Evolutionary conservation across 768 basidiomycete genomes (phyloP), one percentile per base, ranked within the genome.

Genomic region (Trametes elegans): DNA sequence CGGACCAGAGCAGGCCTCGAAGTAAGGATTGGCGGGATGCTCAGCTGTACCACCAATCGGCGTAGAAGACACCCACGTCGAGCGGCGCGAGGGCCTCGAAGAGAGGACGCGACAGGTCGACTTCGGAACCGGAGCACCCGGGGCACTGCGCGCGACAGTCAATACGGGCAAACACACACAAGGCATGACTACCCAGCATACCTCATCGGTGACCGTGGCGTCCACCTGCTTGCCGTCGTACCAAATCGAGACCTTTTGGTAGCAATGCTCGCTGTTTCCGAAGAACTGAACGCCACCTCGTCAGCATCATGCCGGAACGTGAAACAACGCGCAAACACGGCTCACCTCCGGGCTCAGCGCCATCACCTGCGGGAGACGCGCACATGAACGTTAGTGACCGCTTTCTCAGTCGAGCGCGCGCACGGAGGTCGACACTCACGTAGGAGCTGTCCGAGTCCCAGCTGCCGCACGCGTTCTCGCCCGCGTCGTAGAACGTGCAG

Each of bases 71-170:
- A 32, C 89, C 90, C 3, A 35, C 62, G 42, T 59, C 57, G 47
- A 54, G 53, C 14, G 57, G 28, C n/a, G 79, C 80, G 60, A 92
- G 88, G 73, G 71, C 79, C 24, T 71, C 60, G 70, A 93, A 92
- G 41, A 92, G 76, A 46, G 84, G 83, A 16, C 71, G 66, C 18
- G 84, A 84, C 53, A 91, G 73, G 71, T 93, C 90, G 26, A 90
- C 77, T 35, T 80, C 86, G 16, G 74, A 78, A 26, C 65, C 78
- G 21, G 80, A 80, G 66, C 90, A 92, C 13, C 77, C 79, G 39
- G 82, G 80, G 66, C 88, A 90, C 81, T 87, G 59, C 29, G 13
- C 11, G 13, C 14, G 13, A 27, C n/a, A 26, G 38, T 19, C 11
- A 13, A 5, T 13, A 41, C 40, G 14, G 18, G 29, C 52, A 45